These are phyloP conservation scores for Cladorrhinum sp. DNA, from an alignment of 2,329 filamentous ascomycete species.

Conservation along the genomic window DNA sequence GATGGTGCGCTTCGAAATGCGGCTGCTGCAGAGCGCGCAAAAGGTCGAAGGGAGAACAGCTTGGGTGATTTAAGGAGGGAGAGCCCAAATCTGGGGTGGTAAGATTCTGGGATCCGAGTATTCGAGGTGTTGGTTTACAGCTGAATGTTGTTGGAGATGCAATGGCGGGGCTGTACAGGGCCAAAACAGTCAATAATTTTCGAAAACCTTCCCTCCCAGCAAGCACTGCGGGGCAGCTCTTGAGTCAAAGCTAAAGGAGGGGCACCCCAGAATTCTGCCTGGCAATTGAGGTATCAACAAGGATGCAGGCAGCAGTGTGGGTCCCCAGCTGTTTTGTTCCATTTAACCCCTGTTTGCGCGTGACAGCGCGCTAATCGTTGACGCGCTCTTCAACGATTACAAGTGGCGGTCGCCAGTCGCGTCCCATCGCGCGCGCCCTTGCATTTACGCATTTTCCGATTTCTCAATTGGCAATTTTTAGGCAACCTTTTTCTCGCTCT, in stretches of 20 bases:
- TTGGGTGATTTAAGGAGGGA: constrained; percentile 30
- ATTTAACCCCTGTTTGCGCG: constrained; percentile 7
- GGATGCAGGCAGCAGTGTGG: neutral
- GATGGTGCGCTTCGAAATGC: constrained; percentile 33
- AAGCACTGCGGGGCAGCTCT: constrained; percentile 24
- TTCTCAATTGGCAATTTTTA: neutral
- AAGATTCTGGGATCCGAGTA: neutral
- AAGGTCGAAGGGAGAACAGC: constrained; percentile 44
- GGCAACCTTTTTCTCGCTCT: neutral
- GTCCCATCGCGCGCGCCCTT: constrained; percentile 19
- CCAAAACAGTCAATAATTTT: constrained; percentile 21
- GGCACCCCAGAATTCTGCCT: constrained; percentile 16
- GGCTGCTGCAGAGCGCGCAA: constrained; percentile 29
- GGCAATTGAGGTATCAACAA: constrained; percentile 3
- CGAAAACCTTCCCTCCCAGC: neutral
- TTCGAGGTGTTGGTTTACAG: neutral
- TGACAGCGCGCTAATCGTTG: constrained; percentile 22
- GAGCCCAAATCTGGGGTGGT: constrained; percentile 1
- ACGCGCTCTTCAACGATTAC: constrained; percentile 19
- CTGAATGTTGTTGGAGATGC: constrained; percentile 1
- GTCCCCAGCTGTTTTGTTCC: too few relatives aligned
- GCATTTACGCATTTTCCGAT: neutral
- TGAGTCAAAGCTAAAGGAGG: constrained; percentile 20
- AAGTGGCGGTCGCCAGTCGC: constrained; percentile 15
- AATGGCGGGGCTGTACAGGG: neutral